Conservation (phyloP, 169 alveolate genomes). For the Eimeria maxima region DNA sequence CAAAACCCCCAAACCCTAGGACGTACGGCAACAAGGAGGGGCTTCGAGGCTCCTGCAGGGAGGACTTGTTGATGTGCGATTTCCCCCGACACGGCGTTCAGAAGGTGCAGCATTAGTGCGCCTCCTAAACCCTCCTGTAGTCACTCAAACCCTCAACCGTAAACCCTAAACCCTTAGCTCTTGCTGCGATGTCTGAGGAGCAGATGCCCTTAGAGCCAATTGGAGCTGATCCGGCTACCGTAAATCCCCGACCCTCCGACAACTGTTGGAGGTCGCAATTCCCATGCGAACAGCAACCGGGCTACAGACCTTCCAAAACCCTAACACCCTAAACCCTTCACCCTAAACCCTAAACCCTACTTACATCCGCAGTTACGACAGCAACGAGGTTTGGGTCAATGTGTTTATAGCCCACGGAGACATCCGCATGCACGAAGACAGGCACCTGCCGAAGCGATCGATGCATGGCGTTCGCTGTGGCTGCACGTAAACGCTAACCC, state of each 20-base stretch:
- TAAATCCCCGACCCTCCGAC: neutral
- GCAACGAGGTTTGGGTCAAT: slow-evolving; percentile 85
- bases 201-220: neutral
- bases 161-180: neutral
- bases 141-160: slow-evolving; percentile 10
- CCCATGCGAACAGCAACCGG: neutral
- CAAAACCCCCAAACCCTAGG: slow-evolving; percentile 10
- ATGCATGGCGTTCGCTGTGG: slow-evolving; percentile 87
- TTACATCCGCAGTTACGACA: slow-evolving; percentile 57
- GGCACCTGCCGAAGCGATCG: slow-evolving; percentile 86
- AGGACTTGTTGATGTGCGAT: slow-evolving; percentile 35
- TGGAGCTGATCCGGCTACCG: neutral
- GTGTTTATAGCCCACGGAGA: slow-evolving; percentile 83
- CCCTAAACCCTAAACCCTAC: slow-evolving; percentile 27
- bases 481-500: slow-evolving; percentile 82
- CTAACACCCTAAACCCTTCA: slow-evolving; percentile 23
- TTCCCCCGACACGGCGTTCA: slow-evolving; percentile 23
- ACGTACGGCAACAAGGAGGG: slow-evolving; percentile 13
- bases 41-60: slow-evolving; percentile 30
- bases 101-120: slow-evolving; percentile 20
- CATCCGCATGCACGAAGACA: slow-evolving; percentile 87
- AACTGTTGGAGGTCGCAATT: too few relatives aligned
- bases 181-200: too few relatives aligned
- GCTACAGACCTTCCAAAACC: neutral
- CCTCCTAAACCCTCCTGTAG: slow-evolving; percentile 44